Base-by-base conservation (phyloP, 2,329 filamentous ascomycete species). In the Ophiostoma sp. region DNA sequence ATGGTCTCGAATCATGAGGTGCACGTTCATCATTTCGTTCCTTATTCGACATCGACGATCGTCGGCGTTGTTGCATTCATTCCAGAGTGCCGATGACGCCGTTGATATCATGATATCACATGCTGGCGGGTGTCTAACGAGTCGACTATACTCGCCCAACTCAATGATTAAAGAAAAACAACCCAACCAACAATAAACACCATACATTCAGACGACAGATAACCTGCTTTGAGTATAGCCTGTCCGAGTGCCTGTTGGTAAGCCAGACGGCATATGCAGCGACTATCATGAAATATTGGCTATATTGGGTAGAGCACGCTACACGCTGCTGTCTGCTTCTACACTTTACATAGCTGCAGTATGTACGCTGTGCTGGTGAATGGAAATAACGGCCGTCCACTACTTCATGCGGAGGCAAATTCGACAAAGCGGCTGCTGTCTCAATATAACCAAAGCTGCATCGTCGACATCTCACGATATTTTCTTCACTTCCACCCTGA, bases 11-110 rank as follows among this genome's bases (percentile, higher is more conserved):
- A 13, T 31, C 23, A 27, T 27, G 10, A 23, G 23, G 23, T 15
- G 23, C n/a, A 23, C 17, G 11, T 27, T 27, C 52, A 57, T 57
- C n/a, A 5, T 57, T 23, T 57, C 17, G 52, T 31, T 11, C 52
- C 23, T 57, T 57, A 13, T 15, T 57, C 52, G 52, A 57, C 52
- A 57, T 57, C 52, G 52, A 27, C 52, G 52, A 57, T 57, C 52
- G 17, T n/a, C 52, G 6, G n/a, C n/a, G 52, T 57, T 57, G 52
- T 57, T 27, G 52, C 52, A 31, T 57, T 10, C 52, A 57, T 57
- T 57, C 52, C 52, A 57, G 23, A 48, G 44, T 48, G 44, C 44
- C 44, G 44, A 48, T 48, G 44, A 5, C 20, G n/a, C 44, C 44
- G 44, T 48, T 48, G 17, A 48, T 54, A 17, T 23, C 6, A 15